Evolutionary conservation across 192 early-diverging fungal genomes (phyloP), one percentile per base, ranked within the genome.

Genomic region (Fimicolochytrium jonesii): DNA sequence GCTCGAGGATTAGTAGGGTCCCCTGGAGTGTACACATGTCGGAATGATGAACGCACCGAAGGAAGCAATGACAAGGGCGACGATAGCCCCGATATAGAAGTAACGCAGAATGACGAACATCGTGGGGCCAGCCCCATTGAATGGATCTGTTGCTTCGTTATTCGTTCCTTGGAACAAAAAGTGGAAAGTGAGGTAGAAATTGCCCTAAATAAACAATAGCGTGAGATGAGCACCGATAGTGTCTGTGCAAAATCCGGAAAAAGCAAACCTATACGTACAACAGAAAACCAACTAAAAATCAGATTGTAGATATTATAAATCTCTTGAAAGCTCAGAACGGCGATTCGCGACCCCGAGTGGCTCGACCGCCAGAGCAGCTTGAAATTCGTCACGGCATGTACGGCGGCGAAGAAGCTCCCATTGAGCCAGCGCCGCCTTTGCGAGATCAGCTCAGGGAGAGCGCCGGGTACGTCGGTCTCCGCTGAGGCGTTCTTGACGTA

Each of bases 391-490:
- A 89, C 74, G 23, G 91, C 84, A 77, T 94, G 92, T 47, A 96
- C 80, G 17, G 86, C 84, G 5, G 94, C 94, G 70, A 96, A 96
- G 77, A 90, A 91, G 9, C 91, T 92, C 31, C 94, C 94, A 71
- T 95, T 95, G 53, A 79, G 85, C 95, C 95, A 98, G 73, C 95
- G 87, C 39, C 95, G 83, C 47, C 95, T 82, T 80, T 98, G 95
- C 35, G 91, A 93, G 39, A 98, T 91, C 37, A 97, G 86, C 73
- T 97, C 95, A 23, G 87, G 82, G 26, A 94, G 73, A 25, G 66
- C 81, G 68, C 88, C 87, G 0, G 94, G 94, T 10, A 92, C 93
- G 66, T 97, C 94, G 17, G 94, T 97, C 59, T 88, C 89, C 13
- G 88, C 94, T 56, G 80, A 82, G 20, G 93, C 89, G 37, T 67